Base-by-base conservation (phyloP, 1,139 yeast species). In the Candida buenavistaensis region DNA sequence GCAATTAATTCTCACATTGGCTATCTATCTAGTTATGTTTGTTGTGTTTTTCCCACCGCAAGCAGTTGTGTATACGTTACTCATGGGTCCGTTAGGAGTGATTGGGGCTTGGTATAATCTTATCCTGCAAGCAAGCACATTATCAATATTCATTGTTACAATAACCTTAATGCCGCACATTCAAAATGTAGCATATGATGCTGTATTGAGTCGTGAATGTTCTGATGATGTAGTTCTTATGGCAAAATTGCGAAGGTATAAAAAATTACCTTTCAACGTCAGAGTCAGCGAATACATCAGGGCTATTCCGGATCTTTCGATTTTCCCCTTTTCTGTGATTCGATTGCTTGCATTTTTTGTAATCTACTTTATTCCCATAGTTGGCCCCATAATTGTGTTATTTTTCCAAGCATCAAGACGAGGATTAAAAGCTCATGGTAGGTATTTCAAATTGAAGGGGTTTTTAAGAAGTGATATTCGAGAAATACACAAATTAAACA, bases 371-470 rank as follows among this genome's bases (percentile, higher is more conserved):
- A 62, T 83, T 9, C 94, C 94, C 0, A 37, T 82, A 6, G 28
- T 78, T 9, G 94, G 92, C 0, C 86, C 89, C 0, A 30, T 75
- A 3, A 31, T 80, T 8, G 69, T 78, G 5, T 62, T 81, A 10
- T 43, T 79, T 4, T 43, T 81, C 13, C 75, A 73, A 36, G 82
- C 87, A 2, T 80, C 86, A 0, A 62, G 75, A 16, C 73, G 75
- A 32, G 90, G 84, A 0, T 62, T 70, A 35, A 62, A 64, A 32
- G 68, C 77, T 12, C 89, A 82, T 40, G 52, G 62, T 10, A 61
- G 90, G 30, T 84, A 82, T 51, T 83, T 78, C 47, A 70, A 70
- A 23, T 62, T 83, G 31, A 80, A 79, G 48, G 81, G 79, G 2
- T 74, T 67, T 48, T 61, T 65, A 36, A 55, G 59, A n/a, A 57